Conservation (phyloP, 768 basidiomycete species). For the Bullera alba region DNA sequence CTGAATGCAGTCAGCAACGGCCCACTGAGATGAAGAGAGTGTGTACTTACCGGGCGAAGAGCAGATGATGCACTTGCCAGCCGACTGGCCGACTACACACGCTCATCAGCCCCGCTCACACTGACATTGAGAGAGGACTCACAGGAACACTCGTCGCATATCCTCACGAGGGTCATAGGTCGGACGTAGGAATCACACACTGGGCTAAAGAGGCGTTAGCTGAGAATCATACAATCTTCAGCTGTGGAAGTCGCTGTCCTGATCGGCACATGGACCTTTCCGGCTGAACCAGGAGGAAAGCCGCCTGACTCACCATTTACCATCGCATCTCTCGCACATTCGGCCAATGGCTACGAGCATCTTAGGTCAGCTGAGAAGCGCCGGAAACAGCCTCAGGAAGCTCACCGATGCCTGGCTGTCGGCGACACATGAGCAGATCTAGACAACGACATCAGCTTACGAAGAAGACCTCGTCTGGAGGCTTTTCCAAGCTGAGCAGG, state of each 20-base stretch:
- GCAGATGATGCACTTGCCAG: constrained; percentile 96
- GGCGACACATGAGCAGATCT: constrained; percentile 98
- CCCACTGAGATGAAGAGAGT: not conserved
- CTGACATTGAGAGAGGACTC: constrained; percentile 50
- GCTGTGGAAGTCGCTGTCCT: not conserved
- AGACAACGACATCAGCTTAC: not conserved
- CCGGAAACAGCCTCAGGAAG: not conserved
- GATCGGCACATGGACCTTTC: not conserved
- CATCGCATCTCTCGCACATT: constrained; percentile 97
- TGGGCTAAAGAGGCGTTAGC: constrained; percentile 54
- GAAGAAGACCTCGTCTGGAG: not conserved
- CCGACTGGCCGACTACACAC: constrained; percentile 56
- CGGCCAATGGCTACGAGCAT: constrained; percentile 75
- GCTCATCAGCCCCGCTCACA: not conserved
- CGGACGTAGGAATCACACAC: constrained; percentile 99
- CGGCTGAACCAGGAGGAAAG: no score
- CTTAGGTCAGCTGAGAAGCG: not conserved
- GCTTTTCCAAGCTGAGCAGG: not conserved
- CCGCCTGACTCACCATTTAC: constrained; percentile 96
- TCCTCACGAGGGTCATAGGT: constrained; percentile 93
- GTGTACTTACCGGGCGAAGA: constrained; percentile 71
- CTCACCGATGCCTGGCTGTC: constrained; percentile 93
- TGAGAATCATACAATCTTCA: not conserved
- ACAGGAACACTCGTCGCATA: constrained; percentile 99
- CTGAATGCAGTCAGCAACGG: constrained; percentile 48